Percentiles rank a stretch among this genome's conserved stretches.
These are phyloP conservation scores for Helminthosporium solani DNA, from an alignment of 2,329 filamentous ascomycete genomes.

Conservation along the genomic window DNA sequence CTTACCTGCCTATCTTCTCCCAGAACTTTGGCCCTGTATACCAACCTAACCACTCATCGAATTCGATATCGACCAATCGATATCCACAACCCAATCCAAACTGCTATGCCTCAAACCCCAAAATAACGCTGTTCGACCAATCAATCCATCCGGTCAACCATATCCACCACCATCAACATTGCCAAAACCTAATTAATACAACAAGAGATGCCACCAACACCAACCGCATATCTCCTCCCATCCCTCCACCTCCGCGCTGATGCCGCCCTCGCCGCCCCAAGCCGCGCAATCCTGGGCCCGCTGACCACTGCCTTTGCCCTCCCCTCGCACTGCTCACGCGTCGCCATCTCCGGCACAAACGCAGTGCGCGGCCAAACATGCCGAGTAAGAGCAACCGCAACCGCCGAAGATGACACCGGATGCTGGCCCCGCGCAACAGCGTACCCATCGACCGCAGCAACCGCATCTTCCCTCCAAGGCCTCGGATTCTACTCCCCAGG, in stretches of 20 bases:
- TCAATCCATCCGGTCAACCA: neutral
- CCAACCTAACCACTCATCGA: neutral
- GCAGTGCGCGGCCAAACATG: conserved; percentile 19
- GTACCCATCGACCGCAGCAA: neutral
- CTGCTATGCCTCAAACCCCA: neutral
- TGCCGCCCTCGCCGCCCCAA: neutral
- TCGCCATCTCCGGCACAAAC: conserved; percentile 10
- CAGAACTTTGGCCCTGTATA: neutral
- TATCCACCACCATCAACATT: neutral
- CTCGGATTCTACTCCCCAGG: conserved; percentile 26
- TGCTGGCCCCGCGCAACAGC: conserved; percentile 21
- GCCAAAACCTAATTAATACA: neutral
- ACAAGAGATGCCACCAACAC: neutral
- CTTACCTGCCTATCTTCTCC: neutral
- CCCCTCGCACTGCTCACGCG: conserved; percentile 16
- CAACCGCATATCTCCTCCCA: neutral
- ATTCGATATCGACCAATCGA: neutral
- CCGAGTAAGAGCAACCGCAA: conserved; percentile 2
- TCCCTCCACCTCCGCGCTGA: neutral
- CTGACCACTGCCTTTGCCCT: conserved; percentile 20
- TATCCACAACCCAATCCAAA: neutral
- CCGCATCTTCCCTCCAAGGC: conserved; percentile 3
- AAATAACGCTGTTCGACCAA: neutral
- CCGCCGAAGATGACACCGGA: conserved; percentile 14
- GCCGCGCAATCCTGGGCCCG: conserved; percentile 15